These are phyloP conservation scores for Penicillium sp. DNA, from an alignment of 2,329 filamentous ascomycete genomes.

Conservation along the genomic window DNA sequence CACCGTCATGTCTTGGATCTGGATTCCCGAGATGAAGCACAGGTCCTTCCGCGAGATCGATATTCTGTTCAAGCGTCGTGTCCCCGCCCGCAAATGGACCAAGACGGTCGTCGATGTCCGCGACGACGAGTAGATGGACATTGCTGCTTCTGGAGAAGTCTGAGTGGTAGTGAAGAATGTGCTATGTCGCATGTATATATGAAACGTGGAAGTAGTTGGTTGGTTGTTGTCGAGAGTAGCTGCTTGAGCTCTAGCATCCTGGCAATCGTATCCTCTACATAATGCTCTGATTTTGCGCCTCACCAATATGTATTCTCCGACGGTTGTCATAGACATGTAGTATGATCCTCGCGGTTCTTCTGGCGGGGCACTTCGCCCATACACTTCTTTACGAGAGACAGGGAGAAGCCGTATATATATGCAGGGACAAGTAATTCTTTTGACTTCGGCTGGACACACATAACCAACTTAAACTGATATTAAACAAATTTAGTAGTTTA, in stretches of 20 bases:
- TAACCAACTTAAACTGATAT: too few relatives aligned
- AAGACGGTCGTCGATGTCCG: constrained; percentile 55
- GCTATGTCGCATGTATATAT: neutral
- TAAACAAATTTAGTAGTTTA: too few relatives aligned
- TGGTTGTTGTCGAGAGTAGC: neutral
- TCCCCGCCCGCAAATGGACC: constrained; percentile 54
- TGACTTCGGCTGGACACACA: too few relatives aligned
- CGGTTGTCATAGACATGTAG: too few relatives aligned
- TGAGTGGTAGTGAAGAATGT: neutral
- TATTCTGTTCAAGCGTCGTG: constrained; percentile 60
- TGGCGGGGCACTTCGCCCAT: too few relatives aligned
- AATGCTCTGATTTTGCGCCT: too few relatives aligned
- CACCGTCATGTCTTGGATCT: constrained; percentile 55
- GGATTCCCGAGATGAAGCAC: constrained; percentile 62
- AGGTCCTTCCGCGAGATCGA: constrained; percentile 67
- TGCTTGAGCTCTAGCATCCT: neutral
- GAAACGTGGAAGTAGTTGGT: neutral
- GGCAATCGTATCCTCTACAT: too few relatives aligned
- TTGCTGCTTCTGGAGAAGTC: neutral
- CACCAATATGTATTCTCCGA: too few relatives aligned
- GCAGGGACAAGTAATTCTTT: too few relatives aligned
- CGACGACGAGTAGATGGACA: constrained; percentile 62
- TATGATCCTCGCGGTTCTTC: too few relatives aligned
- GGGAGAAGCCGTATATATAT: neutral
- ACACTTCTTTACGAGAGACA: too few relatives aligned